Evolutionary conservation across 1,284 basidiomycete genomes (phyloP), one percentile per base, ranked within the genome.

Genomic region (Spongispora temasekensis): DNA sequence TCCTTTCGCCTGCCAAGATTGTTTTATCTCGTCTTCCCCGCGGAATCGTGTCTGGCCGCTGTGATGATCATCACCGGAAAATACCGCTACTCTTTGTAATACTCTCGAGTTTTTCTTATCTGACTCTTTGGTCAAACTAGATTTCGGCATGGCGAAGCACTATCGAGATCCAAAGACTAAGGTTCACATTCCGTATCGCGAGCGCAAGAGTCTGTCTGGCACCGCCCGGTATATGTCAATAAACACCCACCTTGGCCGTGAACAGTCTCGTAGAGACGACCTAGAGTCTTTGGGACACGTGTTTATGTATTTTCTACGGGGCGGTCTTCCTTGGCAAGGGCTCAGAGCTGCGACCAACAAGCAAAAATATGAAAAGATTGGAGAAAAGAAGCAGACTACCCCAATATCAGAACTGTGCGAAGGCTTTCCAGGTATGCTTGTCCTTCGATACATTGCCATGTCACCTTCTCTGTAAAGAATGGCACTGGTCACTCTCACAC

Each of bases 191-290:
- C 97, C 97, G 30, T 99, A 99, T 81, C 88, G 97, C 68, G 97
- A 99, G 80, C 95, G 97, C 79, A 98, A 98, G 84, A 97, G 95
- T 66, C 80, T 98, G 59, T 97, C 95, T 19, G 97, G 97, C 53
- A 98, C 97, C 25, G 97, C 97, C 53, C 92, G 97, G 58, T 99
- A 98, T 82, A 98, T 97, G 83, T 97, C 94, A 50, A 98, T 98
- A 84, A 98, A 98, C 78, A 98, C 97, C 25, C 97, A 98, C 76
- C 82, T 98, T 68, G 97, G 97, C 46, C 88, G 95, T 67, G 94
- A 94, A 80, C 83, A 85, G 79, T 95, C 94, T 53, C 88, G 95
- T 65, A 84, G 95, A 66, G 95, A 98, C 75, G 95, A 98, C 76
- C 80, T 97, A 64, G 95, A 97, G 77, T 95, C 94, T 30, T 80